Evolutionary conservation across 345 rosid species (phyloP).

Genomic region (Microthlaspi erraticum): DNA sequence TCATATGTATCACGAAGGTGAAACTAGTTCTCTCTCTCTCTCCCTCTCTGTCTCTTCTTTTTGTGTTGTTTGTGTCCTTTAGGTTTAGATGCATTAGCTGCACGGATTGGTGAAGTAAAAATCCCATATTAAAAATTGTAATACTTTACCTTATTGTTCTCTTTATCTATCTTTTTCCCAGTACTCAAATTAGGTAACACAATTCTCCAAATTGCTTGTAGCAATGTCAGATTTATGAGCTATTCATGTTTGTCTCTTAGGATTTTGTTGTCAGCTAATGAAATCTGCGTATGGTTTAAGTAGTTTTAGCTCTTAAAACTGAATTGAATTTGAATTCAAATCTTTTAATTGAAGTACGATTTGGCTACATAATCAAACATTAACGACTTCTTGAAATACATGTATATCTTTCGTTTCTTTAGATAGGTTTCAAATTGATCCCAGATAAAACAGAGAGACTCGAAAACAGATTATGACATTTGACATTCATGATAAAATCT

Average conservation of each 20-base stretch:
- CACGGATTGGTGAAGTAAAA: constrained; percentile 27
- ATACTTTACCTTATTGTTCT: neutral
- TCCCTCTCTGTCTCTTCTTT: neutral
- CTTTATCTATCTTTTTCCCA: neutral
- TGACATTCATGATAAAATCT: no score
- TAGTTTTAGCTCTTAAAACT: no score
- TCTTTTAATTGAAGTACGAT: no score
- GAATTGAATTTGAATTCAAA: no score
- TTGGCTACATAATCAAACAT: no score
- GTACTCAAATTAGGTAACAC: neutral
- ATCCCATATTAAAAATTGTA: constrained; percentile 29
- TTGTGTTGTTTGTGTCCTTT: constrained; percentile 23
- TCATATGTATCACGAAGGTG: constrained; percentile 30
- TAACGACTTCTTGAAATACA: no score
- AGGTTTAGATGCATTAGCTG: constrained; percentile 33
- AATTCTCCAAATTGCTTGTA: neutral
- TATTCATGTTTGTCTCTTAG: neutral
- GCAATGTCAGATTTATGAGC: neutral
- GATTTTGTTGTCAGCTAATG: neutral
- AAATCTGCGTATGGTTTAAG: neutral
- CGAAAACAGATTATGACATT: no score
- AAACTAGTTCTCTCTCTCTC: constrained; percentile 10
- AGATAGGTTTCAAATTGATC: no score
- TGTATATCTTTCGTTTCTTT: no score
- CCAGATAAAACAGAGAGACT: no score